Evolutionary conservation across 2,329 filamentous ascomycete genomes (phyloP).

Genomic region (Periconia sp.): DNA sequence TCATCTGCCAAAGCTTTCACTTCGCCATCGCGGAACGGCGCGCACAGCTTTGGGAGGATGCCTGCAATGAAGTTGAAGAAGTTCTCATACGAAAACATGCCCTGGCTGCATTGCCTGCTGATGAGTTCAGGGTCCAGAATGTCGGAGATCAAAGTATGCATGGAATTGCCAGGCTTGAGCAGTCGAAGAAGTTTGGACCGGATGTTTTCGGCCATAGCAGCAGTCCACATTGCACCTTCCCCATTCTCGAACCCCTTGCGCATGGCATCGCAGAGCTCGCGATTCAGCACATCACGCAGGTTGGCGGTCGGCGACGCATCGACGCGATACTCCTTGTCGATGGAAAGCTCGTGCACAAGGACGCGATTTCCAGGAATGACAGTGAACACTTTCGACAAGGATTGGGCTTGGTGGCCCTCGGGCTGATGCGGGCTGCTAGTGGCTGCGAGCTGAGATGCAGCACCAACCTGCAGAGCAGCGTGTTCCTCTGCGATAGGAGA

Average conservation of each 20-base stretch:
- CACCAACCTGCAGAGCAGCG: constrained; percentile 45
- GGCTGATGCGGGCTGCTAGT: constrained; percentile 13
- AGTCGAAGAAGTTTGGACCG: constrained; percentile 74
- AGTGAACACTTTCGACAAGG: constrained; percentile 62
- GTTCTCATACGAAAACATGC: constrained; percentile 79
- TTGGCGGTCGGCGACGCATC: constrained; percentile 63
- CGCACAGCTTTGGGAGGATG: constrained; percentile 79
- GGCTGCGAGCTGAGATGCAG: constrained; percentile 37
- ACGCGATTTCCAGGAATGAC: constrained; percentile 74
- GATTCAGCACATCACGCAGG: constrained; percentile 64
- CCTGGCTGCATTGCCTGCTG: constrained; percentile 69
- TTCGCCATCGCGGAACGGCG: constrained; percentile 78
- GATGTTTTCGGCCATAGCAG: constrained; percentile 73
- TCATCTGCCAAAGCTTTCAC: constrained; percentile 72
- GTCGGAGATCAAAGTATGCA: constrained; percentile 77
- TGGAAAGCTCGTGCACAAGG: constrained; percentile 78
- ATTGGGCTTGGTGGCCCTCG: constrained; percentile 46
- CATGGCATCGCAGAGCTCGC: constrained; percentile 67
- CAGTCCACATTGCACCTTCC: constrained; percentile 70
- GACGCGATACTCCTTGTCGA: constrained; percentile 79
- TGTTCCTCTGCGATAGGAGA: constrained; percentile 34
- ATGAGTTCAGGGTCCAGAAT: constrained; percentile 76
- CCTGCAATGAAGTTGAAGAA: constrained; percentile 80
- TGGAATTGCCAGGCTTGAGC: constrained; percentile 72
- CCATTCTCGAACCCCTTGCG: constrained; percentile 67